Conservation (phyloP, 306 rosid genomes). For the Benincasa hispida region DNA sequence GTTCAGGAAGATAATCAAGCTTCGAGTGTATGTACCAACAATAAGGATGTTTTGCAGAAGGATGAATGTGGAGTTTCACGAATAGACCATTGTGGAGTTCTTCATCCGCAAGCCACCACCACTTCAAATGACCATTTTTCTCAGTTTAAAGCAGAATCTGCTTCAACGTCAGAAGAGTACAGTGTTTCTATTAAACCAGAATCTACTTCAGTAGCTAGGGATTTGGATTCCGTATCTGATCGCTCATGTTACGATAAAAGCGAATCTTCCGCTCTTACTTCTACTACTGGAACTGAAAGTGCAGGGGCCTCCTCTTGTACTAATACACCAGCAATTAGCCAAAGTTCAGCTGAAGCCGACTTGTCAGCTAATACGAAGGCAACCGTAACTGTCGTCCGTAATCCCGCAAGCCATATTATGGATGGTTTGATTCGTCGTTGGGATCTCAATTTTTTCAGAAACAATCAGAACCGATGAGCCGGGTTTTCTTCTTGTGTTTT, state of each 20-base stretch:
- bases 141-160: conserved; percentile 21
- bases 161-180: conserved; percentile 21
- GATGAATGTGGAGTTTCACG: conserved; percentile 19
- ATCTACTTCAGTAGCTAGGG: conserved; percentile 21
- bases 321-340: conserved; percentile 27
- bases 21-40: conserved; percentile 11
- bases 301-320: conserved; percentile 27
- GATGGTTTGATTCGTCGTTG: conserved; percentile 75
- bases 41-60: conserved; percentile 18
- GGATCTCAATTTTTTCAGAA: conserved; percentile 76
- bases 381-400: conserved; percentile 53
- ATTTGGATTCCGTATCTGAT: conserved; percentile 22
- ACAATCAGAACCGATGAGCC: conserved; percentile 37
- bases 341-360: conserved; percentile 49
- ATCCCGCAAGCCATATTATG: conserved; percentile 56
- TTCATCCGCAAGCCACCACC: conserved; percentile 19
- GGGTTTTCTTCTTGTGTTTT: background rate
- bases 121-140: conserved; percentile 13
- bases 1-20: conserved; percentile 27
- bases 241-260: conserved; percentile 15
- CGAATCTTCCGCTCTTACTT: conserved; percentile 18
- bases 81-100: conserved; percentile 15
- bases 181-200: conserved; percentile 21
- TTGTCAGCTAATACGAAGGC: conserved; percentile 82
- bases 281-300: conserved; percentile 22